Percentiles rank a stretch among this genome's conserved stretches.
Evolutionary conservation across 495 filamentous ascomycete species (phyloP).

Genomic region (Neurospora terricola): DNA sequence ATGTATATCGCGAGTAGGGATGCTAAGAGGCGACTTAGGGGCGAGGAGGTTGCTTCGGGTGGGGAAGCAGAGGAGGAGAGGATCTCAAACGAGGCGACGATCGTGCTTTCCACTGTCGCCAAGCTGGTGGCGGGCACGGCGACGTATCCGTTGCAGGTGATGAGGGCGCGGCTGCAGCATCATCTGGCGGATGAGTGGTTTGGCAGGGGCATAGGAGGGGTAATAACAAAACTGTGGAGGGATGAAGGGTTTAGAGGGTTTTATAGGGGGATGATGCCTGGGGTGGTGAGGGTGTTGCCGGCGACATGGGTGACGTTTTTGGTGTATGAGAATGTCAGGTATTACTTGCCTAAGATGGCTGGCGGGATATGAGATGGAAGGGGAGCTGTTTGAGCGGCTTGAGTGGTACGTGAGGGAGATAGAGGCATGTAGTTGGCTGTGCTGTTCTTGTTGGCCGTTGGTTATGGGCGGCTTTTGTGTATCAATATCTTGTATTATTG

Average conservation of each 20-base stretch:
- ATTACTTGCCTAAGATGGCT: conserved; percentile 45
- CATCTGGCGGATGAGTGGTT: conserved; percentile 68
- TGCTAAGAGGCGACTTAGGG: background rate
- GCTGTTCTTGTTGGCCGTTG: no score
- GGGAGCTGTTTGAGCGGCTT: background rate
- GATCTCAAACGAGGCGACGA: conserved; percentile 65
- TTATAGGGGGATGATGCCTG: conserved; percentile 86
- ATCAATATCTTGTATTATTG: no score
- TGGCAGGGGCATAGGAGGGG: conserved; percentile 57
- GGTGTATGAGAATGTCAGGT: conserved; percentile 89
- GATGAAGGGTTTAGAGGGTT: conserved; percentile 77
- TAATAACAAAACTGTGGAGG: conserved; percentile 59
- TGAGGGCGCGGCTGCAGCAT: conserved; percentile 78
- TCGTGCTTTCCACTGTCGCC: conserved; percentile 65
- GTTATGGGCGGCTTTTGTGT: no score
- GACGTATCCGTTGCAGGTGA: conserved; percentile 91
- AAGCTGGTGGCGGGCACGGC: conserved; percentile 80
- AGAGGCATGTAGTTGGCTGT: no score
- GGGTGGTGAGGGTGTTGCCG: conserved; percentile 78
- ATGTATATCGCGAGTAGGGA: conserved; percentile 34
- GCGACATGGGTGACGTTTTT: conserved; percentile 97
- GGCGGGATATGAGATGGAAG: background rate
- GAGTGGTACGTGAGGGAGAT: no score
- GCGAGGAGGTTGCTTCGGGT: background rate
- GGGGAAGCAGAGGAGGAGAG: conserved; percentile 15